Evolutionary conservation across 495 filamentous ascomycete genomes (phyloP).

Genomic region (Aspergillus diversus): DNA sequence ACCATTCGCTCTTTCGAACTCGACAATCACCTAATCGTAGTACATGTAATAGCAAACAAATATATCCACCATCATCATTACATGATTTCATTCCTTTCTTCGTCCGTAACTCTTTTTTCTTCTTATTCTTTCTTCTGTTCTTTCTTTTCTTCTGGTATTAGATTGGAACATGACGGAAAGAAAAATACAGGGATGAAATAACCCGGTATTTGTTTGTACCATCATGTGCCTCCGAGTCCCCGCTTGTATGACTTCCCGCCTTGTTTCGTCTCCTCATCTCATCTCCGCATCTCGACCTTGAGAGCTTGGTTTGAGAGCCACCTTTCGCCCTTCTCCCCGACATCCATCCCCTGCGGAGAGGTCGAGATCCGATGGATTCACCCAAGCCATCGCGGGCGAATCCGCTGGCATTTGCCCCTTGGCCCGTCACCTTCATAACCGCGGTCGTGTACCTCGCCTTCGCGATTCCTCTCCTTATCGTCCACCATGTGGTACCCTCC

Average conservation of each 20-base stretch:
- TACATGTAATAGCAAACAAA: background rate
- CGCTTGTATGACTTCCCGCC: constrained; percentile 4
- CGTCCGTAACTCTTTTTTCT: no score
- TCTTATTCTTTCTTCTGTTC: background rate
- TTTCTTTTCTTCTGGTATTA: background rate
- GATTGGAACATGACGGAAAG: background rate
- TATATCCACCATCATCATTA: background rate
- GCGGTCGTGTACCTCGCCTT: constrained; percentile 71
- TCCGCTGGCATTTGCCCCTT: constrained; percentile 64
- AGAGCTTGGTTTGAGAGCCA: background rate
- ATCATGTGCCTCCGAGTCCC: constrained; percentile 4
- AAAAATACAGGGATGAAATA: background rate
- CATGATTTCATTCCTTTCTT: no score
- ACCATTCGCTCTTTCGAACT: background rate
- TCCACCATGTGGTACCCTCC: constrained; percentile 74
- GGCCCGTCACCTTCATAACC: constrained; percentile 74
- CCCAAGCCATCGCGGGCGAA: constrained; percentile 42
- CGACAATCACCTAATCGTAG: background rate
- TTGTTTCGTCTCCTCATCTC: constrained; percentile 14
- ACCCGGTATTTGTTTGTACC: constrained; percentile 8
- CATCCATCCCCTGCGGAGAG: constrained; percentile 14
- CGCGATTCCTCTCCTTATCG: constrained; percentile 67
- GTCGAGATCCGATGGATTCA: constrained; percentile 35
- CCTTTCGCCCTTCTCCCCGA: constrained; percentile 9
- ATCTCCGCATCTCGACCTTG: constrained; percentile 21